A percentile compares a stretch with the other conserved stretches of the same genome.
These are phyloP conservation scores for Termitomyces sp. DNA, from an alignment of 768 basidiomycete species.

Conservation along the genomic window DNA sequence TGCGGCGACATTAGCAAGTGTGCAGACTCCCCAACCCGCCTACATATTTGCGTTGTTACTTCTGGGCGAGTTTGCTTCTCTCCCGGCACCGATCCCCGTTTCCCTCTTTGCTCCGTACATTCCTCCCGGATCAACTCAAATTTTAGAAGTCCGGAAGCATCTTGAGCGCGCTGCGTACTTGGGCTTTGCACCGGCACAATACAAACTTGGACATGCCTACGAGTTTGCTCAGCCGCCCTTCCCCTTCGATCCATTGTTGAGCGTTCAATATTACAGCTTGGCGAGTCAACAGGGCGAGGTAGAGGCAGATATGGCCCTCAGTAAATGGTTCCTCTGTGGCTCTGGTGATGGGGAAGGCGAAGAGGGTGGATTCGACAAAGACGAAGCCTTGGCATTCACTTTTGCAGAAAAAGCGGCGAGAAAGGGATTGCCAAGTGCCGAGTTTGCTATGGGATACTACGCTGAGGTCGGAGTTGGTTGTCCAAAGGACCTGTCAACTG, in stretches of 20 bases:
- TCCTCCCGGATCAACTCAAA: slow-evolving; percentile 40
- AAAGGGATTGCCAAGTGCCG: slow-evolving; percentile 73
- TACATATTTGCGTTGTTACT: slow-evolving; percentile 88
- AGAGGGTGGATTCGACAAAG: slow-evolving; percentile 70
- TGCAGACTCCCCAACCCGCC: slow-evolving; percentile 80
- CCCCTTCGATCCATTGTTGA: slow-evolving; percentile 82
- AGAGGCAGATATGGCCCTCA: slow-evolving; percentile 95
- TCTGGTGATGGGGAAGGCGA: slow-evolving; percentile 32
- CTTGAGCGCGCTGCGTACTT: slow-evolving; percentile 85
- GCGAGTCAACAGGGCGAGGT: slow-evolving; percentile 82
- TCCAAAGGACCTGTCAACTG: slow-evolving; percentile 51
- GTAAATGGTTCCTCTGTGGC: slow-evolving; percentile 97
- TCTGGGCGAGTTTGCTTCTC: slow-evolving; percentile 74
- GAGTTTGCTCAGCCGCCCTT: slow-evolving; percentile 86
- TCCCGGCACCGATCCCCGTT: slow-evolving; percentile 41
- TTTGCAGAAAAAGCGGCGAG: slow-evolving; percentile 86
- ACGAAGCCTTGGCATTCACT: slow-evolving; percentile 77
- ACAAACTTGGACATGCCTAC: slow-evolving; percentile 89
- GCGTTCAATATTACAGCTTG: slow-evolving; percentile 84
- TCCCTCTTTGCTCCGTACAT: slow-evolving; percentile 51
- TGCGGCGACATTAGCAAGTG: slow-evolving; percentile 69
- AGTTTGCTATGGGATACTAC: slow-evolving; percentile 97
- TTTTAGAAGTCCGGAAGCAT: slow-evolving; percentile 65
- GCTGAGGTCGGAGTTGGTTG: slow-evolving; percentile 89
- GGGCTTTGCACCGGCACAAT: slow-evolving; percentile 80